Percentiles rank a stretch among this genome's conserved stretches.
phyloP scores from a whole-genome alignment of 768 basidiomycete genomes.

The Pulveroboletus sp. region DNA sequence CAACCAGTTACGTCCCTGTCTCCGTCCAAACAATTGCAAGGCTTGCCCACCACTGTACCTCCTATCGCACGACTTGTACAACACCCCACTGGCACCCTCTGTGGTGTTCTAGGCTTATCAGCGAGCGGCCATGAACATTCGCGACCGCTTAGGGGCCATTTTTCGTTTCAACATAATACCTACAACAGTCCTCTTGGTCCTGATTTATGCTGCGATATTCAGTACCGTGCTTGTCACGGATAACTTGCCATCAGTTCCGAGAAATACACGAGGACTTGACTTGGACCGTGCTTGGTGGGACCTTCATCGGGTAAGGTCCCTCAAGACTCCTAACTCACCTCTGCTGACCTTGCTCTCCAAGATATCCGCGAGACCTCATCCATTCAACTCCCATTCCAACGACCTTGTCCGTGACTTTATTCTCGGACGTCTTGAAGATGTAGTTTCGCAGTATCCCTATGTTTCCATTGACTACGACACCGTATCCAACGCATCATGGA shows the following conservation, averaged over 20 bases:
- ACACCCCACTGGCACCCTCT: no score
- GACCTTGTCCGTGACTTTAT: conserved; percentile 63
- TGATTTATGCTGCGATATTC: conserved; percentile 50
- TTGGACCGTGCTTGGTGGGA: conserved; percentile 57
- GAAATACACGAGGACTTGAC: conserved; percentile 43
- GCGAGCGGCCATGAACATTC: conserved; percentile 22
- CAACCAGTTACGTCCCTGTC: no score
- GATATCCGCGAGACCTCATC: conserved; percentile 72
- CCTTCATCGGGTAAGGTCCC: conserved; percentile 45
- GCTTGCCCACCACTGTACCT: not conserved
- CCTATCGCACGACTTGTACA: not conserved
- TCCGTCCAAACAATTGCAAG: no score
- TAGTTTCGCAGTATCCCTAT: conserved; percentile 43
- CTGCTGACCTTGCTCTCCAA: conserved; percentile 14
- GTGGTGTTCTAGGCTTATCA: not conserved
- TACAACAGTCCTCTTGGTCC: conserved; percentile 43
- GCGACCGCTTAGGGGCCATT: conserved; percentile 20
- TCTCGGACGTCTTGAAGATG: conserved; percentile 47
- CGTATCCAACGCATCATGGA: conserved; percentile 50
- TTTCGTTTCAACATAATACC: conserved; percentile 42
- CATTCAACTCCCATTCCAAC: conserved; percentile 77
- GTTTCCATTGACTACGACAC: conserved; percentile 53
- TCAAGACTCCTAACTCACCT: not conserved
- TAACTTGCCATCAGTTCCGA: conserved; percentile 43
- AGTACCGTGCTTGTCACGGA: conserved; percentile 47